Evolutionary conservation across 441 rosid species (phyloP).

Genomic region (Lepidium campestre): DNA sequence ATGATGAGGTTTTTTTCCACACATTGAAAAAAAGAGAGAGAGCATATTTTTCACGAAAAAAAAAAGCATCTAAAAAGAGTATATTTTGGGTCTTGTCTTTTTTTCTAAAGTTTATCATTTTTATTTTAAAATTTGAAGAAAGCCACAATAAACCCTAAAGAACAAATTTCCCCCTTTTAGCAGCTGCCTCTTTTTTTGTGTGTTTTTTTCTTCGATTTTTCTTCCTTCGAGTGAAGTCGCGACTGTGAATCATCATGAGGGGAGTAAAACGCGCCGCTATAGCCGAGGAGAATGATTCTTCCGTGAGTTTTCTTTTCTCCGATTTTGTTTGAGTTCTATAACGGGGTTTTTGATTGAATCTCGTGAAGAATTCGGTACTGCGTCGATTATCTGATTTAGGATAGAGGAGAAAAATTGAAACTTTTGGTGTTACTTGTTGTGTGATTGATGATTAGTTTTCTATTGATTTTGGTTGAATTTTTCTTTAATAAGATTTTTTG

Average conservation of each 20-base stretch:
- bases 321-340: background rate
- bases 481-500: no score
- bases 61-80: background rate
- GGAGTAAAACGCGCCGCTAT: conserved; percentile 59
- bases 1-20: conserved; percentile 3
- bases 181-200: conserved; percentile 5
- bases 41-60: background rate
- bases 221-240: background rate
- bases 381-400: background rate
- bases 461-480: background rate
- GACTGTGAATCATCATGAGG: conserved; percentile 52
- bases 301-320: conserved; percentile 41
- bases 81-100: background rate
- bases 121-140: background rate
- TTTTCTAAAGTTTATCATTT: background rate
- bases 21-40: background rate
- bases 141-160: conserved; percentile 32
- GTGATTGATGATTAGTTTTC: background rate
- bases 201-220: background rate
- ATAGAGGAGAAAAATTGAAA: background rate
- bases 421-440: background rate
- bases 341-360: conserved; percentile 4
- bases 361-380: background rate
- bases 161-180: background rate
- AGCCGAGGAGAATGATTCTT: conserved; percentile 45